Conservation (phyloP, 2,329 filamentous ascomycete genomes). For the Epichloe coenophiala region DNA sequence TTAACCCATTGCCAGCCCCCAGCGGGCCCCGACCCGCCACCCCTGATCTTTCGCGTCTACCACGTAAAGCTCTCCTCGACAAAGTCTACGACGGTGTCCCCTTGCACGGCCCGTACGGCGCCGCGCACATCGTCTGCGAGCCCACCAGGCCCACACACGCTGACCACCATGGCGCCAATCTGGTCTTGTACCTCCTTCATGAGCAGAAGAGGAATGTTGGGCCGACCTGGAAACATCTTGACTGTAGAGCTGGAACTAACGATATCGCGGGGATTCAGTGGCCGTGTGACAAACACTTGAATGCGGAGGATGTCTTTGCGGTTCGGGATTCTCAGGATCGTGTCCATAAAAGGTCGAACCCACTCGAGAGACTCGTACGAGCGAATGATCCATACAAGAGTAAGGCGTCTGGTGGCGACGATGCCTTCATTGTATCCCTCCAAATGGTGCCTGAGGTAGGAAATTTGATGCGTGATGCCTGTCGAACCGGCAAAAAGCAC, state of each 20-base stretch:
- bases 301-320: constrained; percentile 75
- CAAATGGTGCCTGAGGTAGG: constrained; percentile 69
- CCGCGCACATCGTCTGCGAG: constrained; percentile 63
- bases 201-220: constrained; percentile 68
- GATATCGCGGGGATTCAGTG: constrained; percentile 71
- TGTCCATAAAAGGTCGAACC: constrained; percentile 76
- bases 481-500: constrained; percentile 87
- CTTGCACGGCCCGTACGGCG: constrained; percentile 51
- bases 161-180: constrained; percentile 78
- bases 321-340: constrained; percentile 62
- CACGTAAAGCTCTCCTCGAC: constrained; percentile 66
- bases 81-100: constrained; percentile 55
- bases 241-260: constrained; percentile 65
- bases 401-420: constrained; percentile 67
- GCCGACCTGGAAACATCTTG: constrained; percentile 83
- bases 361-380: constrained; percentile 83
- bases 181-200: constrained; percentile 70
- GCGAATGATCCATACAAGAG: constrained; percentile 85
- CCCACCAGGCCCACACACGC: constrained; percentile 63
- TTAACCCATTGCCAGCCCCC: neutral
- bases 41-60: constrained; percentile 19
- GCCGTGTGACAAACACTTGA: constrained; percentile 80
- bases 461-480: constrained; percentile 89
- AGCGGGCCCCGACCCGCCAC: too few species aligned
- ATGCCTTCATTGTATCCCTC: constrained; percentile 55